Conservation (phyloP, 495 filamentous ascomycete species). For the Staphylotrichum tortipilum region DNA sequence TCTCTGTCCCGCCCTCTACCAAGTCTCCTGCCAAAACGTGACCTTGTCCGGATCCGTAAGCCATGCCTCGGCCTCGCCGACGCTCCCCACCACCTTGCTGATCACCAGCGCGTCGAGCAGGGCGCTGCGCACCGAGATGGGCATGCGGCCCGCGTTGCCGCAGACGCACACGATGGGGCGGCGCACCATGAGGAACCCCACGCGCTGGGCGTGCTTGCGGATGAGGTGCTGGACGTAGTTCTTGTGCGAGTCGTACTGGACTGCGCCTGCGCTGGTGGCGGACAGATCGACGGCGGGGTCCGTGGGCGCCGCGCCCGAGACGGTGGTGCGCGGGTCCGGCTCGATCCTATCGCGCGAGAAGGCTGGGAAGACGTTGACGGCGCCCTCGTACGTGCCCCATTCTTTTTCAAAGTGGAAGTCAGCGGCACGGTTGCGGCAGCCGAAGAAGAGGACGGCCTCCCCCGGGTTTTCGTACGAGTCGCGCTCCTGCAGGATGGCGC, state of each 20-base stretch:
- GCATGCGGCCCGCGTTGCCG: constrained; percentile 80
- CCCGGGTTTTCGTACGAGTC: constrained; percentile 8
- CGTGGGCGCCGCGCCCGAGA: not conserved
- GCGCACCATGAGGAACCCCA: constrained; percentile 48
- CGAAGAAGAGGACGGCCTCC: constrained; percentile 58
- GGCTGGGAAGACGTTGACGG: constrained; percentile 57
- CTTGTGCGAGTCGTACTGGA: constrained; percentile 33
- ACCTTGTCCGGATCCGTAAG: constrained; percentile 15
- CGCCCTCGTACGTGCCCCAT: constrained; percentile 47
- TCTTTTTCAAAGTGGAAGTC: constrained; percentile 79
- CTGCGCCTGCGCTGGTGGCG: not conserved
- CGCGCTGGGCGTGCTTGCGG: constrained; percentile 45
- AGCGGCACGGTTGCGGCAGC: constrained; percentile 58
- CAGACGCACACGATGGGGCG: constrained; percentile 55
- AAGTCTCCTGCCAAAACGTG: constrained; percentile 41
- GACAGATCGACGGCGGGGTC: not conserved
- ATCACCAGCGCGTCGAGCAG: constrained; percentile 58
- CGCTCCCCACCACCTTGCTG: constrained; percentile 16
- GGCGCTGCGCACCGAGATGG: constrained; percentile 73
- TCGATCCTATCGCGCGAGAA: constrained; percentile 56
- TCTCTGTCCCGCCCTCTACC: constrained; percentile 18
- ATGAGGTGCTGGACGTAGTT: constrained; percentile 93
- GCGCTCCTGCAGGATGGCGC: constrained; percentile 68
- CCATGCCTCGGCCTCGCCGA: constrained; percentile 24
- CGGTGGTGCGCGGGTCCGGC: constrained; percentile 14